phyloP scores from a whole-genome alignment of 1,284 basidiomycete species.

The Puccinia coronata region DNA sequence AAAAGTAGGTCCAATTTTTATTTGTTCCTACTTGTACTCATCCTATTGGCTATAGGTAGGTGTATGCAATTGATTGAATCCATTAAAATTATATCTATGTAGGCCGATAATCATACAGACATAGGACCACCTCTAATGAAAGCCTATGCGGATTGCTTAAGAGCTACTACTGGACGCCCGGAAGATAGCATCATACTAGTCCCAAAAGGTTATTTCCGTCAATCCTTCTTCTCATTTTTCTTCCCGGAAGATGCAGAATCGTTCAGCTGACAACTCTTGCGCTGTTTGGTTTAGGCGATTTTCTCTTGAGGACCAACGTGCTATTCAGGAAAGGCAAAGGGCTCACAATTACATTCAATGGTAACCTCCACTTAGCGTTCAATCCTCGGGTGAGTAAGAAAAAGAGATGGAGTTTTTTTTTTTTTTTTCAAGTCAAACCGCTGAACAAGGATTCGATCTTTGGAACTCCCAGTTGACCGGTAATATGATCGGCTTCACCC shows the following conservation, averaged over 20 bases:
- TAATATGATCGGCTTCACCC: conserved; percentile 26
- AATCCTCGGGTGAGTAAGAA: neutral
- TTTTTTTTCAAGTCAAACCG: neutral
- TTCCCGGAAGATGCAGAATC: neutral
- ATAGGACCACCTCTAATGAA: conserved; percentile 37
- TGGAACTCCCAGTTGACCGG: neutral
- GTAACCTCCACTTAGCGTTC: conserved; percentile 10
- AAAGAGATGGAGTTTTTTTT: neutral
- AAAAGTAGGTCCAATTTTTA: conserved; percentile 16
- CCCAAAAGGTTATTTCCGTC: conserved; percentile 16
- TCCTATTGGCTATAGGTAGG: too few species aligned
- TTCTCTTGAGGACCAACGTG: neutral
- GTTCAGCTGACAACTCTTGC: neutral
- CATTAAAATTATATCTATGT: neutral
- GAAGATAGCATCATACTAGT: conserved; percentile 28
- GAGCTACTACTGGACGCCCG: conserved; percentile 5
- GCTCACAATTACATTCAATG: conserved; percentile 20
- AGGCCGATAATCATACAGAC: conserved; percentile 42
- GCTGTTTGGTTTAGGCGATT: conserved; percentile 10
- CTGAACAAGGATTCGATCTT: neutral
- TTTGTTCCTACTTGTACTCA: neutral
- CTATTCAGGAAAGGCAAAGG: neutral
- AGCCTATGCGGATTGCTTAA: conserved; percentile 23
- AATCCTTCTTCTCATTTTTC: neutral
- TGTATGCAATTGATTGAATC: neutral